Base-by-base conservation (phyloP, 768 basidiomycete species). In the Podaxis rugospora region DNA sequence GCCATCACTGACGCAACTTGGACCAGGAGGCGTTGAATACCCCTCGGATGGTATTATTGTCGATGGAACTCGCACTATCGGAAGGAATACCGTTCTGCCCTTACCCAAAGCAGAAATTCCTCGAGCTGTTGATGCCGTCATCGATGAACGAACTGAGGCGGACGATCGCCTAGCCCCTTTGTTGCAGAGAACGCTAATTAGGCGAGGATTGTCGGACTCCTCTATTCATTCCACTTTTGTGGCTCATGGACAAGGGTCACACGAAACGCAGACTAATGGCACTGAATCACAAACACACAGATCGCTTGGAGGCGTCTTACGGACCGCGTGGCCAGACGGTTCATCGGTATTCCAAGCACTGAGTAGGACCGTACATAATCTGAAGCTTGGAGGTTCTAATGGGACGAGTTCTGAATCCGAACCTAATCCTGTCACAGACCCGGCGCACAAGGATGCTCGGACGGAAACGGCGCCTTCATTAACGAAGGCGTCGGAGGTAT, bases 211-310 rank as follows among this genome's bases (percentile, higher is more conserved):
- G 53, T 93, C 92, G 1, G 96, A 98, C 70, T 95, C 94, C 0
- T 95, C 93, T 1, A 94, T 98, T 62, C 91, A 87, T 63, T 89
- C 92, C 3, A 92, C 92, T 0, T 96, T 91, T 73, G 75, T 86
- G 62, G 79, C 74, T 57, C 83, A 89, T 51, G 76, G 71, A 4
- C 78, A 77, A n/a, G 40, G 27, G 3, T 16, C 16, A 10, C 59
- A 60, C 9, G 59, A 47, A 14, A 6, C 28, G 11, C 40, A 7
- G n/a, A 46, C 27, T 1, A 74, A 76, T 32, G 55, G 27, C 32
- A 25, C 28, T 13, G 55, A 53, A n/a, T 52, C 66, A 16, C 52
- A 39, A 36, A 14, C 36, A 5, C 21, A 21, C 23, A 61, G 35
- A 46, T 18, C 42, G 13, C 42, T 61, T 49, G 39, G 44, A 7